These are phyloP conservation scores for Phaeotremella fagi DNA, from an alignment of 768 basidiomycete species.

Conservation along the genomic window DNA sequence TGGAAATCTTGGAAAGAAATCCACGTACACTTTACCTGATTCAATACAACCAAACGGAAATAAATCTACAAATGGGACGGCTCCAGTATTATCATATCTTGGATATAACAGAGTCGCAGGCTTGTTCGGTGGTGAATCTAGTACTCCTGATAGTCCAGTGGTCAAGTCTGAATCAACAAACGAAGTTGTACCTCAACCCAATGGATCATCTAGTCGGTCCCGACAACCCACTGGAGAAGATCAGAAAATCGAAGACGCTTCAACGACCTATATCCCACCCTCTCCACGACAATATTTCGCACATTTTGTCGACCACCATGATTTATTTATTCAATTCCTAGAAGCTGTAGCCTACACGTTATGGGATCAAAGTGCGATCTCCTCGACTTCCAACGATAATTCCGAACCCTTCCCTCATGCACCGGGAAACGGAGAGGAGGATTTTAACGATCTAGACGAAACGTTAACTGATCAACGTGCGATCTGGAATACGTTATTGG, in stretches of 20 bases:
- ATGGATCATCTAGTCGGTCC: constrained; percentile 1
- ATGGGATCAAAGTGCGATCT: constrained; percentile 66
- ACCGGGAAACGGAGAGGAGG: constrained; percentile 11
- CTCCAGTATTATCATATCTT: constrained; percentile 76
- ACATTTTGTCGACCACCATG: constrained; percentile 85
- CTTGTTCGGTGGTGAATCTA: constrained; percentile 43
- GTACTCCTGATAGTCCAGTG: constrained; percentile 37
- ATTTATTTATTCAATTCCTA: constrained; percentile 76
- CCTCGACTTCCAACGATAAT: too few relatives aligned
- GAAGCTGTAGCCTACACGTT: constrained; percentile 74
- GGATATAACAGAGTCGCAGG: constrained; percentile 61
- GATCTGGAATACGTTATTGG: constrained; percentile 92
- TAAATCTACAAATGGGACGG: constrained; percentile 23
- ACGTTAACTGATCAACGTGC: constrained; percentile 62
- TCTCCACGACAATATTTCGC: constrained; percentile 86
- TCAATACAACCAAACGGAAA: constrained; percentile 4
- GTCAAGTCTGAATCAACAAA: constrained; percentile 48
- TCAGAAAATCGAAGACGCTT: not conserved
- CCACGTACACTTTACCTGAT: constrained; percentile 46
- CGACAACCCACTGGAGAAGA: constrained; percentile 3
- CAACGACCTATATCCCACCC: constrained; percentile 49
- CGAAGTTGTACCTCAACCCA: constrained; percentile 37
- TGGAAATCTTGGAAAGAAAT: constrained; percentile 51
- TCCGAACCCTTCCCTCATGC: too few relatives aligned
- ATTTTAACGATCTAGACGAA: constrained; percentile 14